Percentiles rank a stretch among this genome's conserved stretches.
Evolutionary conservation across 768 basidiomycete species (phyloP).

Genomic region (Phlebiopsis flavidoalba): DNA sequence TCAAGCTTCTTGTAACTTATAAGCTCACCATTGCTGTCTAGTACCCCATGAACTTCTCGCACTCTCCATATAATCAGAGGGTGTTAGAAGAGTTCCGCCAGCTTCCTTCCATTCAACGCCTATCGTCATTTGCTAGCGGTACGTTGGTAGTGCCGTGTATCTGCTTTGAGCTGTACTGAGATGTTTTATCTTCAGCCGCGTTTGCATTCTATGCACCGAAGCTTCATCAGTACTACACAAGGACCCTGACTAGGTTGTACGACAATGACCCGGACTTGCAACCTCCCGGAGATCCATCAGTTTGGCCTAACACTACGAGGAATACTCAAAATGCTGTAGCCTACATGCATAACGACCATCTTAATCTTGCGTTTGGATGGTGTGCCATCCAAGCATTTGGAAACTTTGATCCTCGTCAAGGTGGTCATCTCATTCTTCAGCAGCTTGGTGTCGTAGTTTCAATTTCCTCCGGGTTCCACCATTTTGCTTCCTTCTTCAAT

Average conservation of each 20-base stretch:
- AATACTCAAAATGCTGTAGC: not conserved
- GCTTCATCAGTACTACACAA: too few relatives aligned
- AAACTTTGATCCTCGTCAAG: constrained; percentile 4
- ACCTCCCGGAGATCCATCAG: not conserved
- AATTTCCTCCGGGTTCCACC: constrained; percentile 17
- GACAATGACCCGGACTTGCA: not conserved
- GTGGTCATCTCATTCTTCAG: constrained; percentile 17
- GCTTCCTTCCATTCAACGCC: too few relatives aligned
- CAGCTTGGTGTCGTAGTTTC: constrained; percentile 14
- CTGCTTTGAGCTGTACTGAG: too few relatives aligned
- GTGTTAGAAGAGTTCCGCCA: too few relatives aligned
- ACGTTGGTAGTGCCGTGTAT: too few relatives aligned
- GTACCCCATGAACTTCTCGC: too few relatives aligned
- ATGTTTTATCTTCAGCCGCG: too few relatives aligned
- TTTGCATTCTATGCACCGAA: too few relatives aligned
- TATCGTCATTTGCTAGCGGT: too few relatives aligned
- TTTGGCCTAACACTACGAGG: not conserved
- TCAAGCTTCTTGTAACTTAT: too few relatives aligned
- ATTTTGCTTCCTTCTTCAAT: constrained; percentile 18
- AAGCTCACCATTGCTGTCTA: too few relatives aligned
- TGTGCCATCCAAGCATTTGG: constrained; percentile 15
- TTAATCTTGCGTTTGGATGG: constrained; percentile 2
- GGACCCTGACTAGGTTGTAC: not conserved
- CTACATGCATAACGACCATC: constrained; percentile 2
- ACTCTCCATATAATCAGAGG: too few relatives aligned